Base-by-base conservation (phyloP, 2,329 filamentous ascomycete species). In the Colletotrichum tofieldiae region DNA sequence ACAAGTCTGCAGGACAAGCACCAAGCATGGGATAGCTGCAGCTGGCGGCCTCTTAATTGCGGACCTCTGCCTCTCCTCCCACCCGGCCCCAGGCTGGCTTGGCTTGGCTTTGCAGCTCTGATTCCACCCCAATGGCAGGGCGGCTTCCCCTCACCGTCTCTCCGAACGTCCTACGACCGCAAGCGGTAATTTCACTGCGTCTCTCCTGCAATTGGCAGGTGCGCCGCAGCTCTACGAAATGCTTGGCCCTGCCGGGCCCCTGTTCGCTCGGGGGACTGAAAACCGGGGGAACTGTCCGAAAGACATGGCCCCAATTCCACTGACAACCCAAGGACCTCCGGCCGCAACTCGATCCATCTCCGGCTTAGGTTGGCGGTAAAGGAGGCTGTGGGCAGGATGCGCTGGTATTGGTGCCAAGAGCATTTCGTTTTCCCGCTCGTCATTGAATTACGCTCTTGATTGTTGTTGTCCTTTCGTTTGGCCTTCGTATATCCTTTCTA, bases 21-120 rank as follows among this genome's bases (percentile, higher is more conserved):
- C 35, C 26, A 55, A 59, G 52, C 65, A 60, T 51, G 66, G 66
- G 52, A 60, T 60, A 60, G 59, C 65, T 72, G 70, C 60, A 72
- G 70, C 70, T 70, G 65, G 70, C 70, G 69, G 69, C 69, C 69
- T 72, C 69, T 64, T 69, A 60, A 69, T 72, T 72, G 65, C 69
- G 69, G 69, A 69, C 59, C 69, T 69, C 54, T 63, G 26, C 55
- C 41, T 35, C 62, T 64, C 60, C 49, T 58, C 51, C 43, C 61
- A 43, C 32, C 55, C 43, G 58, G 49, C 64, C 60, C 37, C 52
- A 26, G 63, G 49, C 59, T 59, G 20, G 32, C 45, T 55, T 35
- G 37, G 29, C 68, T 52, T 68, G 68, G 64, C 68, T 37, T 71
- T 58, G 32, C 68, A 62, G 49, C 58, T 51, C 43, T 23, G 43